Conservation (phyloP, 768 basidiomycete genomes). For the Imleria badia region DNA sequence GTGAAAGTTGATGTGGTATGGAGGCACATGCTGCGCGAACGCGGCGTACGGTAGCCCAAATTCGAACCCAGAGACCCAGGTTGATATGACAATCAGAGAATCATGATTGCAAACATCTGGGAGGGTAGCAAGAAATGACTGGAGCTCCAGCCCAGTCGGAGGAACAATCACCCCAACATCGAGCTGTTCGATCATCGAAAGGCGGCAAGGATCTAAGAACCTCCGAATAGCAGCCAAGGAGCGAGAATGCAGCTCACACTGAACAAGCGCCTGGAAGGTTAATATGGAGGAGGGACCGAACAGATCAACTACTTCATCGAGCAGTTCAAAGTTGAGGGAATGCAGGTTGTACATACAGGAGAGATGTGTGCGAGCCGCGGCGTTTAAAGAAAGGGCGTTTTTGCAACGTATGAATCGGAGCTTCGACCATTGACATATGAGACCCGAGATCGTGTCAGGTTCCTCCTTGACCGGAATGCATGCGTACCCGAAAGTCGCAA, state of each 20-base stretch:
- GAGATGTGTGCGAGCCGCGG: background rate
- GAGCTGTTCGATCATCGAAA: no score
- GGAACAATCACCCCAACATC: no score
- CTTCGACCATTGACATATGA: background rate
- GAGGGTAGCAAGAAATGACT: background rate
- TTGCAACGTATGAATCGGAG: background rate
- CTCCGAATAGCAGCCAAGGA: no score
- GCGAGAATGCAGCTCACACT: no score
- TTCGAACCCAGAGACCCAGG: background rate
- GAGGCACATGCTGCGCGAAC: no score
- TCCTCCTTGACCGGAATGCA: no score
- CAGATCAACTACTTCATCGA: background rate
- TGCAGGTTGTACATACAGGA: background rate
- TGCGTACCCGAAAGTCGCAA: background rate
- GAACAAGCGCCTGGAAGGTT: background rate
- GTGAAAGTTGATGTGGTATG: background rate
- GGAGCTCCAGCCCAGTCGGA: background rate
- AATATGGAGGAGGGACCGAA: background rate
- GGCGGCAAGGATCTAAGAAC: no score
- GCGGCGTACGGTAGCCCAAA: background rate
- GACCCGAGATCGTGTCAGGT: background rate
- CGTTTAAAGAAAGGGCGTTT: background rate
- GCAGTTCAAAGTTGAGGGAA: background rate
- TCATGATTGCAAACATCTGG: background rate
- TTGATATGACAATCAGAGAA: no score